Evolutionary conservation across 2,329 filamentous ascomycete genomes (phyloP).

Genomic region (Diaporthe vexans): DNA sequence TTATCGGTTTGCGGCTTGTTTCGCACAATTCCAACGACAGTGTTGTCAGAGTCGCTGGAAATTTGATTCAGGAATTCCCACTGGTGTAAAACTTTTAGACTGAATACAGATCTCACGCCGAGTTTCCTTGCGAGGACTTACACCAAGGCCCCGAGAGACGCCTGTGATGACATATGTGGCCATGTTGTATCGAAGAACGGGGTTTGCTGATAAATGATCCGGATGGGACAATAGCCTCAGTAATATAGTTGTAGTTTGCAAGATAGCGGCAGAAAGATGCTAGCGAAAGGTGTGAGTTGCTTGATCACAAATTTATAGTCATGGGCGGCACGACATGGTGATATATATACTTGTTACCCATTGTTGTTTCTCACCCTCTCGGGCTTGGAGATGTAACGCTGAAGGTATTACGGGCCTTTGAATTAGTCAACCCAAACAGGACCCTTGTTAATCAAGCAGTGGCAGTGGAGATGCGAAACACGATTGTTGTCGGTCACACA

Average conservation of each 20-base stretch:
- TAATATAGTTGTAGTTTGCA: background rate
- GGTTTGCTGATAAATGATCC: too few species aligned
- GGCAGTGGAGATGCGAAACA: background rate
- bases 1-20: conserved; percentile 60
- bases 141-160: conserved; percentile 45
- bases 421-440: background rate
- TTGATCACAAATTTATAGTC: background rate
- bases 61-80: conserved; percentile 64
- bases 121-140: conserved; percentile 38
- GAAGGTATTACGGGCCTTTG: background rate
- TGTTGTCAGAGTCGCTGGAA: conserved; percentile 58
- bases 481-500: background rate
- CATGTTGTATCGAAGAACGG: conserved; percentile 38
- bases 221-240: background rate
- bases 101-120: background rate
- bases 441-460: background rate
- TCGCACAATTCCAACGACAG: conserved; percentile 63
- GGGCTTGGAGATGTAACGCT: background rate
- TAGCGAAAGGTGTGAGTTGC: background rate
- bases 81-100: conserved; percentile 48
- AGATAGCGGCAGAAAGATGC: background rate
- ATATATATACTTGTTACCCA: background rate
- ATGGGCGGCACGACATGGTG: background rate
- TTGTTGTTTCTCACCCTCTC: background rate
- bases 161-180: conserved; percentile 46